Percentiles rank a stretch among this genome's conserved stretches.
Evolutionary conservation across 306 rosid genomes (phyloP).

Genomic region (Citrullus colocynthis): DNA sequence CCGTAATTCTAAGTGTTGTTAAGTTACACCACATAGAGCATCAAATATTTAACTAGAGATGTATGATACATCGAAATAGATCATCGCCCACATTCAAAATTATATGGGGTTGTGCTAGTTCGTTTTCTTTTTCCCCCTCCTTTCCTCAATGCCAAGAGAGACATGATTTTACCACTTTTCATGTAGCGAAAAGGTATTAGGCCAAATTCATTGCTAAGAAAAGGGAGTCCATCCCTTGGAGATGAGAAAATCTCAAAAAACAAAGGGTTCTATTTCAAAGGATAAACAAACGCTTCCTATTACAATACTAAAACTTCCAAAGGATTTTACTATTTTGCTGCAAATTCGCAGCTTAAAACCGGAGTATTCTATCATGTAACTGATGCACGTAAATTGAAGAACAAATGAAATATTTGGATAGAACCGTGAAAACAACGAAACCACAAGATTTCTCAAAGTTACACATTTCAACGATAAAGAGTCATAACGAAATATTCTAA

Average conservation of each 20-base stretch:
- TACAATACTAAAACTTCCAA: too few relatives aligned
- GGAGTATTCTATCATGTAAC: not conserved
- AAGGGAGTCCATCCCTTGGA: too few relatives aligned
- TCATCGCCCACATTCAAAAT: too few relatives aligned
- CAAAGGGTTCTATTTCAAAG: too few relatives aligned
- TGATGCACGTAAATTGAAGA: not conserved
- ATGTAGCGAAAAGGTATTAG: too few relatives aligned
- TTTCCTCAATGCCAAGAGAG: not conserved
- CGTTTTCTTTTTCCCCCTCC: not conserved
- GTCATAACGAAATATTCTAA: not conserved
- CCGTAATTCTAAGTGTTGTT: not conserved
- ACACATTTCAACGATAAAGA: not conserved
- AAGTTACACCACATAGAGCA: not conserved
- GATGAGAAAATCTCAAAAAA: too few relatives aligned
- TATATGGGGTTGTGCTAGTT: not conserved
- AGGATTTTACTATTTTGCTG: not conserved
- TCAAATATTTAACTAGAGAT: not conserved
- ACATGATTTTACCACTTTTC: not conserved
- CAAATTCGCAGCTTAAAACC: not conserved
- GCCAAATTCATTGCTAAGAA: too few relatives aligned
- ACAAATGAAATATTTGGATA: not conserved
- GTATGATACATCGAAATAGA: too few relatives aligned
- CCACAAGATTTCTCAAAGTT: not conserved
- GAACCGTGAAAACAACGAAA: not conserved
- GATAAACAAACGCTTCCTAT: too few relatives aligned